A percentile compares a stretch with the other conserved stretches of the same genome.
These are phyloP conservation scores for Bretschneidera sinensis DNA, from an alignment of 345 rosid species.

Conservation along the genomic window DNA sequence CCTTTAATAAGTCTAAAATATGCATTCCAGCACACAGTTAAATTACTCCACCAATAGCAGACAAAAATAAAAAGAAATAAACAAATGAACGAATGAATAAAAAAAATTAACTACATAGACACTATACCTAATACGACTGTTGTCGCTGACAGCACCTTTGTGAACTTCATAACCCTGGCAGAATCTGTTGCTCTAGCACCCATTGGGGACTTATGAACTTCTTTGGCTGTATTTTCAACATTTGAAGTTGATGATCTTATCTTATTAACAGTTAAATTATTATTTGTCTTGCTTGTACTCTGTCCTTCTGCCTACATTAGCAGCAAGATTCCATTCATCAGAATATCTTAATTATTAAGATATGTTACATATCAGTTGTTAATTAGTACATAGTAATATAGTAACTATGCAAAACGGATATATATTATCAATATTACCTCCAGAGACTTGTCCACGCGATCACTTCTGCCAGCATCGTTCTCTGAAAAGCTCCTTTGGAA, in stretches of 20 bases:
- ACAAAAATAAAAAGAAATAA: too few relatives aligned
- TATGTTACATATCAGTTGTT: background rate
- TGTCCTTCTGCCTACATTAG: slow-evolving; percentile 43
- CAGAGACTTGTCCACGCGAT: slow-evolving; percentile 35
- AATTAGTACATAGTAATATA: background rate
- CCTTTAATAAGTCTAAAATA: too few relatives aligned
- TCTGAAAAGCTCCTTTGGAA: slow-evolving; percentile 71
- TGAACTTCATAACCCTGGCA: slow-evolving; percentile 85
- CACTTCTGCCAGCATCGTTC: slow-evolving; percentile 62
- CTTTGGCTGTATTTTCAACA: slow-evolving; percentile 39
- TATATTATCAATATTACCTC: slow-evolving; percentile 34
- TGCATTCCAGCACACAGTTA: too few relatives aligned
- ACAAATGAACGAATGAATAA: background rate
- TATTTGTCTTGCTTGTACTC: slow-evolving; percentile 32
- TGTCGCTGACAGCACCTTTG: slow-evolving; percentile 65
- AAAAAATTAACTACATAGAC: background rate
- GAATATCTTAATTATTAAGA: background rate
- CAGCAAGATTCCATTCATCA: slow-evolving; percentile 7
- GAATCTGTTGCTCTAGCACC: slow-evolving; percentile 88
- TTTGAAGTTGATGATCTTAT: slow-evolving; percentile 44
- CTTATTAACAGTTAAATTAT: slow-evolving; percentile 35
- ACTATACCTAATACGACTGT: slow-evolving; percentile 79
- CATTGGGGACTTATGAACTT: slow-evolving; percentile 44
- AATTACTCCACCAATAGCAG: background rate
- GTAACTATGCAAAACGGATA: background rate